Evolutionary conservation across 2,329 filamentous ascomycete genomes (phyloP).

Genomic region (Hypoxylon sp.): DNA sequence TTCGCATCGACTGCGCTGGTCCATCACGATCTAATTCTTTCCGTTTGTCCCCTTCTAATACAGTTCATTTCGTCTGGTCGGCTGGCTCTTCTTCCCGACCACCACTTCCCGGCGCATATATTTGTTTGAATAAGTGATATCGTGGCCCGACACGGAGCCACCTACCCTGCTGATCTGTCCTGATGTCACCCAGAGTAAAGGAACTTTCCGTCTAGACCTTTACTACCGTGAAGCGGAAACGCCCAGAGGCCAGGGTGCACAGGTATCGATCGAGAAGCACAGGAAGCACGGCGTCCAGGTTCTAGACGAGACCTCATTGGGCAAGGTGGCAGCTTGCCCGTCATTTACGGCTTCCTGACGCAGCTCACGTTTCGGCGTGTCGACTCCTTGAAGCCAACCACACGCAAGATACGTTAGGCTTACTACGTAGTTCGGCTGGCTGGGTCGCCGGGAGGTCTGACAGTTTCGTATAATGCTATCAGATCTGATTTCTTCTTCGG

Average conservation of each 20-base stretch:
- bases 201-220: constrained; percentile 22
- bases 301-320: constrained; percentile 23
- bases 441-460: constrained; percentile 8
- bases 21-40: constrained; percentile 7
- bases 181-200: constrained; percentile 22
- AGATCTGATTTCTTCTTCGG: constrained; percentile 4
- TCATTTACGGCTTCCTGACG: constrained; percentile 37
- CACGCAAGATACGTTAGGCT: constrained; percentile 10
- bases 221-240: constrained; percentile 5
- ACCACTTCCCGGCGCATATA: constrained; percentile 5
- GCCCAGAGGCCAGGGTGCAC: constrained; percentile 21
- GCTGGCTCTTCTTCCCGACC: constrained; percentile 8
- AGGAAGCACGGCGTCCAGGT: constrained; percentile 14
- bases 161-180: background rate
- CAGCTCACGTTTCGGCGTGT: constrained; percentile 38
- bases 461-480: constrained; percentile 6
- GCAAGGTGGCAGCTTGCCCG: constrained; percentile 15
- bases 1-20: constrained; percentile 27
- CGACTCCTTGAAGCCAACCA: constrained; percentile 27
- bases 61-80: constrained; percentile 14
- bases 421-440: constrained; percentile 5
- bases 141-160: constrained; percentile 1
- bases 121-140: background rate
- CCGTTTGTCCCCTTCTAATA: constrained; percentile 19
- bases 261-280: constrained; percentile 24